These are phyloP conservation scores for Fusarium cyanostomum DNA, from an alignment of 2,329 filamentous ascomycete genomes.

Conservation along the genomic window DNA sequence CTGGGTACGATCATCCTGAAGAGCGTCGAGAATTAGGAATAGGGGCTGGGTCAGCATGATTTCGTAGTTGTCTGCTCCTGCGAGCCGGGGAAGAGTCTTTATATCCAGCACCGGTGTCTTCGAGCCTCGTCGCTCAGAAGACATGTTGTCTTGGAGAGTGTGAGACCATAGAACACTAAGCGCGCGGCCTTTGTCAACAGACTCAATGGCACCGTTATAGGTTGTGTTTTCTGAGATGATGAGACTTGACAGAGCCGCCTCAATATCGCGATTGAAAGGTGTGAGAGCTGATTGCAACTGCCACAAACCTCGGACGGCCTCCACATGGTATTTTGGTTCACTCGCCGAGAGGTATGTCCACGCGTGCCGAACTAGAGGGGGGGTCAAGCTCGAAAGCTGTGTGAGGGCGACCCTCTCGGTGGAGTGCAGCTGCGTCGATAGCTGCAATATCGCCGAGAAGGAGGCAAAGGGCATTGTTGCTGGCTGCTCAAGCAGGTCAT, in stretches of 20 bases:
- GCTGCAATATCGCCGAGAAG: constrained; percentile 67
- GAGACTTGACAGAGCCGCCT: constrained; percentile 77
- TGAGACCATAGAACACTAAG: constrained; percentile 88
- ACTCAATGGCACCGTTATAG: constrained; percentile 38
- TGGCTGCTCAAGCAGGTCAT: constrained; percentile 54
- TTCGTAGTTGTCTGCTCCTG: constrained; percentile 70
- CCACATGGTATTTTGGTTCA: constrained; percentile 92
- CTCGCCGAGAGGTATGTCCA: constrained; percentile 86
- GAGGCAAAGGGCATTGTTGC: constrained; percentile 59
- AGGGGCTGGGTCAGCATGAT: constrained; percentile 82
- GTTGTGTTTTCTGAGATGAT: constrained; percentile 64
- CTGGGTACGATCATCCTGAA: constrained; percentile 77
- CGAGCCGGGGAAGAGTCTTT: constrained; percentile 54
- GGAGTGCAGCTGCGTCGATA: constrained; percentile 65
- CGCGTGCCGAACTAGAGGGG: constrained; percentile 73
- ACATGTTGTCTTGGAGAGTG: constrained; percentile 68
- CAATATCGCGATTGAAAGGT: constrained; percentile 75
- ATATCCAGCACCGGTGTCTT: constrained; percentile 53
- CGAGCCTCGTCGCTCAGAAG: constrained; percentile 59
- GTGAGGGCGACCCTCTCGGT: constrained; percentile 60
- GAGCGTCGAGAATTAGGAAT: constrained; percentile 81
- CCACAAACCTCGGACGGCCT: constrained; percentile 88
- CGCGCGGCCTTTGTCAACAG: constrained; percentile 71
- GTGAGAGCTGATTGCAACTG: constrained; percentile 80
- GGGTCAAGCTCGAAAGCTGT: constrained; percentile 71